Evolutionary conservation across 345 rosid genomes (phyloP), one percentile per base, ranked within the genome.

Genomic region (Raphanus sativus): DNA sequence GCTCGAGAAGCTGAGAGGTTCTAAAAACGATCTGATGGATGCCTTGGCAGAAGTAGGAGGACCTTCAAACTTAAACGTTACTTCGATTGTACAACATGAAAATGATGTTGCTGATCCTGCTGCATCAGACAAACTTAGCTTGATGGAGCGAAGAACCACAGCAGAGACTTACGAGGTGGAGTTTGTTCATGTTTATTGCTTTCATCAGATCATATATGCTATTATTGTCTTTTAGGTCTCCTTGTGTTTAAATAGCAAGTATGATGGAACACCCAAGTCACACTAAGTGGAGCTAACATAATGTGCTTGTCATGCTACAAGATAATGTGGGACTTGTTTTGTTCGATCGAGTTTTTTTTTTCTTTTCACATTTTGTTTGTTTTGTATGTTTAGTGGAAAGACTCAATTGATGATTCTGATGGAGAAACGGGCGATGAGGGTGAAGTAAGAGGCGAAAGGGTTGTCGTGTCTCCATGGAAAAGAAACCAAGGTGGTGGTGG

Each of bases 321-420:
- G 29, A 30, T 58, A 24, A 42, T 26, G 64, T 34, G 33, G 42
- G 8, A 71, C 67, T 30, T 59, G 67, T 60, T 56, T 76, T 60
- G 33, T 45, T 77, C 8, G 16, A 7, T 56, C 28, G 36, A 64
- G 50, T 50, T 58, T 13, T 32, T 73, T 64, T 71, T 64, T 60
- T 69, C 1, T 1, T 1, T 21, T 21, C 50, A 68, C 30, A 13
- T 38, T 16, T 68, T 24, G 12, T 64, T 26, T 67, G 30, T 75
- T 75, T 66, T 73, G 52, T 68, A 68, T 74, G 78, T 62, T 79
- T 65, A 80, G 82, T 80, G 82, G 82, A n/a, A 75, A 69, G 82
- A 80, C 67, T 75, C 82, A 50, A 63, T 79, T 28, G 78, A 74
- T 54, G 75, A 54, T 68, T 79, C 76, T 32, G 62, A 69, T 69